A percentile compares a stretch with the other conserved stretches of the same genome.
Conservation (phyloP, 768 basidiomycete genomes). For the Boletus rubroflammeus region DNA sequence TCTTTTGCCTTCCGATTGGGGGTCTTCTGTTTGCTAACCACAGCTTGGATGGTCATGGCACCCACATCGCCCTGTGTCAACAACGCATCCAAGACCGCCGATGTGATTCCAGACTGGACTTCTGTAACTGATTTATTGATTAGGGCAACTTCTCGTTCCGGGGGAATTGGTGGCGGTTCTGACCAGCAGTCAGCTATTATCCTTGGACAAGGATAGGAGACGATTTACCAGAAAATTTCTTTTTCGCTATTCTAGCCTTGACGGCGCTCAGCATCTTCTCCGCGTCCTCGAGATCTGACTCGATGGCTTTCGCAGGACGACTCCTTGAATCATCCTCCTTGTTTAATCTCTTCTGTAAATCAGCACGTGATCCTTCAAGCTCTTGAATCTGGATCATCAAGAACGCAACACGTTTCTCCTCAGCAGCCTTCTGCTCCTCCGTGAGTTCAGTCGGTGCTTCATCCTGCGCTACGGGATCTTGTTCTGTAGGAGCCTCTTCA, state of each 20-base stretch:
- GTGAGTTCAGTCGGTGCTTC: slow-evolving; percentile 19
- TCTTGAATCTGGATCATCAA: slow-evolving; percentile 13
- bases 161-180: slow-evolving; percentile 10
- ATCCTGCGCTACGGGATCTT: slow-evolving; percentile 18
- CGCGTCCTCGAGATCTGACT: slow-evolving; percentile 17
- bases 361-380: slow-evolving; percentile 6
- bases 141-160: neutral
- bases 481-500: slow-evolving; percentile 1
- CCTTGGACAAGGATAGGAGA: neutral
- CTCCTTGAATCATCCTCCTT: neutral
- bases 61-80: slow-evolving; percentile 12
- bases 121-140: slow-evolving; percentile 1
- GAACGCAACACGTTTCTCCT: slow-evolving; percentile 23
- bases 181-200: neutral
- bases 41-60: slow-evolving; percentile 14
- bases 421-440: slow-evolving; percentile 16
- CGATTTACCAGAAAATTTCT: slow-evolving; percentile 18
- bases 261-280: slow-evolving; percentile 7
- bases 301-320: slow-evolving; percentile 1
- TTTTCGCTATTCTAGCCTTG: slow-evolving; percentile 18
- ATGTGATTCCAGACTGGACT: neutral
- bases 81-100: slow-evolving; percentile 9
- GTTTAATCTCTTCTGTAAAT: slow-evolving; percentile 5
- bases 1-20: slow-evolving; percentile 2
- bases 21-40: neutral